These are phyloP conservation scores for Pichia sp. DNA, from an alignment of 1,139 yeast genomes.

Conservation along the genomic window DNA sequence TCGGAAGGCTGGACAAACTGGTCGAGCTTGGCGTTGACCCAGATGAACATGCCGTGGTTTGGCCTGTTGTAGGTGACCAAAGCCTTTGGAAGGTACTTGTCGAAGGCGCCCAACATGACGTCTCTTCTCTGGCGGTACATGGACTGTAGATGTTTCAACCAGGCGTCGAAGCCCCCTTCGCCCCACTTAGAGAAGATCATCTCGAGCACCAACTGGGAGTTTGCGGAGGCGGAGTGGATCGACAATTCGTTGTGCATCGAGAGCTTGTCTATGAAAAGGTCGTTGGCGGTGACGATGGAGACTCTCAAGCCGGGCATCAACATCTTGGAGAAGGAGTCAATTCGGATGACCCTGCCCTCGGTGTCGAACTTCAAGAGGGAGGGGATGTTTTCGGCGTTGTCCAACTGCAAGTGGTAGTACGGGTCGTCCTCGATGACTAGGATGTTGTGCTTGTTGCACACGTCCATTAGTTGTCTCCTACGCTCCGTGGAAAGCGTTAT, in stretches of 20 bases:
- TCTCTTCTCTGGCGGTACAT: conserved; percentile 72
- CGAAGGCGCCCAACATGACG: conserved; percentile 42
- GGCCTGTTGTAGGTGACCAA: conserved; percentile 46
- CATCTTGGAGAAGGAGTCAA: conserved; percentile 89
- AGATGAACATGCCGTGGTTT: conserved; percentile 56
- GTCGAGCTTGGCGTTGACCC: conserved; percentile 42
- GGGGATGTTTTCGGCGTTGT: conserved; percentile 40
- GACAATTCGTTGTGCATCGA: conserved; percentile 48
- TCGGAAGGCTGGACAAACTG: conserved; percentile 44
- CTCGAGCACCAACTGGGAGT: conserved; percentile 37
- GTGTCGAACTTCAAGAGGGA: conserved; percentile 68
- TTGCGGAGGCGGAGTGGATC: conserved; percentile 51
- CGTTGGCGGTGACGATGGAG: conserved; percentile 77
- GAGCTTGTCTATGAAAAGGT: conserved; percentile 45
- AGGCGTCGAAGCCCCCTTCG: conserved; percentile 64
- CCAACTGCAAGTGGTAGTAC: conserved; percentile 55
- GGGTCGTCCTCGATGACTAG: conserved; percentile 56
- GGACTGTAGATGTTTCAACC: conserved; percentile 73
- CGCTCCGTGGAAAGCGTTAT: conserved; percentile 44
- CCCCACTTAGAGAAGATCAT: conserved; percentile 55
- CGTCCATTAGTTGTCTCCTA: conserved; percentile 41
- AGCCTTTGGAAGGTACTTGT: conserved; percentile 40
- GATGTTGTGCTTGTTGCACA: conserved; percentile 49
- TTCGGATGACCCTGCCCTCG: conserved; percentile 79
- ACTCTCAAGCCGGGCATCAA: conserved; percentile 85